Percentiles rank a stretch among this genome's conserved stretches.
These are phyloP conservation scores for Schizonepeta tenuifolia DNA, from an alignment of 257 asterid genomes.

Conservation along the genomic window DNA sequence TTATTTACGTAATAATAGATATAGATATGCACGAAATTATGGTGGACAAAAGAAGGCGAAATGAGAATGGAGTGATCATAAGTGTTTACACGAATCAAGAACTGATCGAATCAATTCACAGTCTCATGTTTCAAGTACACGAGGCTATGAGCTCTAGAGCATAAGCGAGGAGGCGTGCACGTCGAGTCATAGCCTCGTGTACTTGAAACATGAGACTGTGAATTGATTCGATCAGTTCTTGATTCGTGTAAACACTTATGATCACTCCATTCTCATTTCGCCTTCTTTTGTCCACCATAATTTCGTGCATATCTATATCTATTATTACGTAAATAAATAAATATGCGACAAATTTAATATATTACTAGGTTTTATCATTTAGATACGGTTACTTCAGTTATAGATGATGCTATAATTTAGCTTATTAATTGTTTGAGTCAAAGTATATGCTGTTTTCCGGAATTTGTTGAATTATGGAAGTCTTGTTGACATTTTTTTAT, in stretches of 20 bases:
- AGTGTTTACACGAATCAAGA: conserved; percentile 49
- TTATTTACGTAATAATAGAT: no score
- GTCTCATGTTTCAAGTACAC: conserved; percentile 26
- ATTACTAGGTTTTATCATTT: not conserved
- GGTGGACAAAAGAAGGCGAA: conserved; percentile 8
- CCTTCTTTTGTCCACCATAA: conserved; percentile 15
- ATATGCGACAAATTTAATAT: not conserved
- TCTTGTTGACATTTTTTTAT: no score
- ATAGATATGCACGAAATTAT: not conserved
- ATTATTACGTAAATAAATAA: no score
- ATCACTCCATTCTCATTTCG: conserved; percentile 38
- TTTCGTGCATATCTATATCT: not conserved
- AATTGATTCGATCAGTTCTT: conserved; percentile 21
- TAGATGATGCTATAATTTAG: conserved; percentile 41
- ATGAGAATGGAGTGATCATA: conserved; percentile 45
- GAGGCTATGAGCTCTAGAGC: conserved; percentile 52
- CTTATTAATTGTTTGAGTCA: not conserved
- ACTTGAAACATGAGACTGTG: conserved; percentile 19
- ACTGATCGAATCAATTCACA: conserved; percentile 19
- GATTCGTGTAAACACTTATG: conserved; percentile 53
- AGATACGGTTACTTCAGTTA: conserved; percentile 15
- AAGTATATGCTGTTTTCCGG: not conserved
- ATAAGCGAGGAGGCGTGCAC: conserved; percentile 56
- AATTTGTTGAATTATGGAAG: not conserved
- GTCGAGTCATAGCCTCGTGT: conserved; percentile 50